Conservation (phyloP, 1,284 basidiomycete species). For the Hymenochaete sp. region DNA sequence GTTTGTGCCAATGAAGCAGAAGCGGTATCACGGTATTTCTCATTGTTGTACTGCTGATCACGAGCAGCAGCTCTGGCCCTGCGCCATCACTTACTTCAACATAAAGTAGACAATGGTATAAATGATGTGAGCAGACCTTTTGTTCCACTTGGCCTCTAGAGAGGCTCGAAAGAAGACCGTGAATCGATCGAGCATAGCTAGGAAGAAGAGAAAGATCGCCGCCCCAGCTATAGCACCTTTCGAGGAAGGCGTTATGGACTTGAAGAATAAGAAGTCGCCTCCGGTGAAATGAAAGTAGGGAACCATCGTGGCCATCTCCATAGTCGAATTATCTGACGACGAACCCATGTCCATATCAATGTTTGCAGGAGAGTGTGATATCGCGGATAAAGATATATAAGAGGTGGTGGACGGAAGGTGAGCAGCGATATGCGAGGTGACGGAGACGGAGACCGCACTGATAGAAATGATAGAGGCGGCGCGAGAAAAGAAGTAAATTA, state of each 20-base stretch:
- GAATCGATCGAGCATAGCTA: constrained; percentile 63
- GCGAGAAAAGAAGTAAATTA: too few species aligned
- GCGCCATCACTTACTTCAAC: background rate
- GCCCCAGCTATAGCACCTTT: constrained; percentile 64
- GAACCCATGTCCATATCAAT: constrained; percentile 19
- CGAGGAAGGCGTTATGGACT: constrained; percentile 57
- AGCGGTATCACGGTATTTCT: constrained; percentile 1
- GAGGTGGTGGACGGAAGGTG: background rate
- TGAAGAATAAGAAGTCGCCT: constrained; percentile 60
- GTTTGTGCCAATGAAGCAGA: background rate
- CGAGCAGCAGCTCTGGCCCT: constrained; percentile 7
- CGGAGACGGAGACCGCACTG: too few species aligned
- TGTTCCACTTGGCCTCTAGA: constrained; percentile 49
- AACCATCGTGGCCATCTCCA: constrained; percentile 36
- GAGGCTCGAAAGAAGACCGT: constrained; percentile 46
- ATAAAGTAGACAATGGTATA: constrained; percentile 5
- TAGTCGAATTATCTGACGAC: constrained; percentile 15
- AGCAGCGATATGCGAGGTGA: too few species aligned
- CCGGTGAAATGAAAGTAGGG: constrained; percentile 59
- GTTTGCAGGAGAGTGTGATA: background rate
- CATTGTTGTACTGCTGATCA: constrained; percentile 1
- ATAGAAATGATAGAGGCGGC: background rate
- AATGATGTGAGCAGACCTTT: constrained; percentile 36
- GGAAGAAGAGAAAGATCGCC: constrained; percentile 57
- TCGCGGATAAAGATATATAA: background rate